Evolutionary conservation across 257 asterid species (phyloP).

Genomic region (Catharanthus roseus): DNA sequence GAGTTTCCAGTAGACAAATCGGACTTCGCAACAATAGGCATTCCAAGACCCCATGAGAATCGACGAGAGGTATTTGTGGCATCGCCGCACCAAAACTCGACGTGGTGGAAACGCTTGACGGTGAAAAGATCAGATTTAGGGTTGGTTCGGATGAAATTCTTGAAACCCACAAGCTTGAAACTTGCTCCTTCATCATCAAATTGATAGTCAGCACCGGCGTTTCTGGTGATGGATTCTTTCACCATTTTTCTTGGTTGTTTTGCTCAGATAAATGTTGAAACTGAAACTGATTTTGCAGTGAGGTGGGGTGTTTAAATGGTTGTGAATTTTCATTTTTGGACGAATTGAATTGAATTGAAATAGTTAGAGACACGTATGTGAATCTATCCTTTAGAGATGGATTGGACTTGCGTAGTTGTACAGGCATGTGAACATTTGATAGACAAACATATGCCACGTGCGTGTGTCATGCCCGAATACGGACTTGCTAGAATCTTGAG

Average conservation of each 20-base stretch:
- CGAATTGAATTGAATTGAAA: no score
- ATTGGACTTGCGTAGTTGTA: no score
- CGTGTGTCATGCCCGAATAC: no score
- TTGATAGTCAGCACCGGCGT: constrained; percentile 11
- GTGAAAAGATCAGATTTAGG: constrained; percentile 61
- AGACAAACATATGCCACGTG: no score
- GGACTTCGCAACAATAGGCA: constrained; percentile 70
- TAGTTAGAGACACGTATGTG: no score
- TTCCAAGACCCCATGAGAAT: constrained; percentile 88
- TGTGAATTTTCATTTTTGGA: no score
- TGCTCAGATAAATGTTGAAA: no score
- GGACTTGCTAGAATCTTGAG: no score
- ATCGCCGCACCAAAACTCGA: constrained; percentile 89
- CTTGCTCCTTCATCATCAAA: background rate
- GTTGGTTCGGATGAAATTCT: constrained; percentile 51
- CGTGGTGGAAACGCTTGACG: constrained; percentile 70
- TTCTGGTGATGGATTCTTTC: constrained; percentile 21
- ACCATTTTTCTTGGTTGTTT: background rate
- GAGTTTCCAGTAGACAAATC: constrained; percentile 92
- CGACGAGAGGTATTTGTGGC: constrained; percentile 73
- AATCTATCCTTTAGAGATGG: no score
- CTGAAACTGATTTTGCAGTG: background rate
- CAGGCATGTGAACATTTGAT: no score
- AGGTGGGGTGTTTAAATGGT: no score
- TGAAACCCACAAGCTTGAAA: constrained; percentile 56